phyloP scores from a whole-genome alignment of 2,329 filamentous ascomycete species.

The Ophidiomyces ophidiicola region DNA sequence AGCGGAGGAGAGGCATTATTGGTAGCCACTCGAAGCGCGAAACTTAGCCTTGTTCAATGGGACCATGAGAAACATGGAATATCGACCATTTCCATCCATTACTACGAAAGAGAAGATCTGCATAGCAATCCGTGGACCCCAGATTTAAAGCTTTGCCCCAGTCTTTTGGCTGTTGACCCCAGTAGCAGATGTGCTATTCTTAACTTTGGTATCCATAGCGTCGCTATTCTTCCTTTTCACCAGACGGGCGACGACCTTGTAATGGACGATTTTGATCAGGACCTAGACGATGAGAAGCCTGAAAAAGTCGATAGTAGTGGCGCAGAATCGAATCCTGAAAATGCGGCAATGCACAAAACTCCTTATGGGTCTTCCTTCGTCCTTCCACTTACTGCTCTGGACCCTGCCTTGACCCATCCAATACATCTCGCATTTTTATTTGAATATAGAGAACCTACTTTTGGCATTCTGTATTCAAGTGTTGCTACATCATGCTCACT shows the following conservation, averaged over 20 bases:
- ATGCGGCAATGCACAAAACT: conserved; percentile 36
- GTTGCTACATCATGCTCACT: conserved; percentile 62
- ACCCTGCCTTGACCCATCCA: conserved; percentile 74
- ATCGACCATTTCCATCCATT: conserved; percentile 87
- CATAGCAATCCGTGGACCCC: conserved; percentile 71
- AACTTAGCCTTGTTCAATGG: conserved; percentile 89
- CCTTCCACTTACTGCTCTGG: conserved; percentile 74
- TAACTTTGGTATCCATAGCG: conserved; percentile 76
- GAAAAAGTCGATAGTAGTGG: conserved; percentile 32
- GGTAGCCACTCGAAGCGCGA: conserved; percentile 77
- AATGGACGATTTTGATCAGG: conserved; percentile 82
- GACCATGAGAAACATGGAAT: conserved; percentile 67
- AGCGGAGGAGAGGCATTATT: conserved; percentile 75
- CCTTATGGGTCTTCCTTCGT: conserved; percentile 89
- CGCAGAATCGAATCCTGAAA: conserved; percentile 14
- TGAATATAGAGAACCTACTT: conserved; percentile 95
- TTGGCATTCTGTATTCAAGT: conserved; percentile 79
- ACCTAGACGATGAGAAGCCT: conserved; percentile 57
- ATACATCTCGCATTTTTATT: conserved; percentile 86
- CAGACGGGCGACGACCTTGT: conserved; percentile 76
- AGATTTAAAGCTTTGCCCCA: conserved; percentile 61
- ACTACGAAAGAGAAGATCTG: conserved; percentile 90
- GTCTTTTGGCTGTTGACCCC: conserved; percentile 76
- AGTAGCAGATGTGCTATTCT: conserved; percentile 86
- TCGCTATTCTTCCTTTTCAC: conserved; percentile 88